A percentile compares a stretch with the other conserved stretches of the same genome.
These are phyloP conservation scores for Penicillium cinerascens DNA, from an alignment of 495 filamentous ascomycete species.

Conservation along the genomic window DNA sequence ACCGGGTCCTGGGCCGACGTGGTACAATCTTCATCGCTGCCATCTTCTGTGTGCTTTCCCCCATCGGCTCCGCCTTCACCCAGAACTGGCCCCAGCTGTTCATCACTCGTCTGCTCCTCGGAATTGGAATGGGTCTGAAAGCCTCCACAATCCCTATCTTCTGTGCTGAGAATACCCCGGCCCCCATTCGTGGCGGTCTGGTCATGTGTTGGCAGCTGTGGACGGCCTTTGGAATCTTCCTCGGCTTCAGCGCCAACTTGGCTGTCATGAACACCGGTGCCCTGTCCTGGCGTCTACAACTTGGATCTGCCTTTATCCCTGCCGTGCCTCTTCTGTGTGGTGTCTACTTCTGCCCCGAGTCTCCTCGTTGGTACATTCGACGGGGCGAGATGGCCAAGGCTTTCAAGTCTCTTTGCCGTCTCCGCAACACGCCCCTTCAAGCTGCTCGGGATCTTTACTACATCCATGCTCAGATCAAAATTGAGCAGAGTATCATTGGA, in stretches of 20 bases:
- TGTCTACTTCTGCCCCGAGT: conserved; percentile 66
- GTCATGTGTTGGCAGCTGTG: conserved; percentile 64
- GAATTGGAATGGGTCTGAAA: conserved; percentile 65
- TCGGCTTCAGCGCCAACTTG: conserved; percentile 59
- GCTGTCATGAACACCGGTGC: conserved; percentile 51
- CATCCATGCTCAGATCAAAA: conserved; percentile 57
- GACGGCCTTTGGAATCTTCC: conserved; percentile 56
- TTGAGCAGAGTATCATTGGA: conserved; percentile 47
- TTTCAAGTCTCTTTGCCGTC: conserved; percentile 55
- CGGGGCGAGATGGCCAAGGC: conserved; percentile 53
- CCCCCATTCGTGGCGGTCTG: conserved; percentile 57
- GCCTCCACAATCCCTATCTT: conserved; percentile 61
- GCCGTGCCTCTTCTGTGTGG: conserved; percentile 60
- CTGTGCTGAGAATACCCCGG: conserved; percentile 59
- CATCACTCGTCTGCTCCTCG: conserved; percentile 54
- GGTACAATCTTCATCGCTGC: conserved; percentile 59
- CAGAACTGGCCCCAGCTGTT: conserved; percentile 60
- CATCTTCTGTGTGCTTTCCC: conserved; percentile 56
- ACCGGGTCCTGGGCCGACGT: conserved; percentile 54
- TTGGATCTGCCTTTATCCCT: conserved; percentile 68
- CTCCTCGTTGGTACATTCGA: conserved; percentile 67
- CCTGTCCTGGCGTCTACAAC: conserved; percentile 61
- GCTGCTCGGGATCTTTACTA: conserved; percentile 66
- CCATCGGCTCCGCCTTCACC: conserved; percentile 53
- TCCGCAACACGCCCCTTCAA: conserved; percentile 58